Percentiles rank a stretch among this genome's conserved stretches.
Conservation (phyloP, 768 basidiomycete species). For the Pleurotus pulmonarius region DNA sequence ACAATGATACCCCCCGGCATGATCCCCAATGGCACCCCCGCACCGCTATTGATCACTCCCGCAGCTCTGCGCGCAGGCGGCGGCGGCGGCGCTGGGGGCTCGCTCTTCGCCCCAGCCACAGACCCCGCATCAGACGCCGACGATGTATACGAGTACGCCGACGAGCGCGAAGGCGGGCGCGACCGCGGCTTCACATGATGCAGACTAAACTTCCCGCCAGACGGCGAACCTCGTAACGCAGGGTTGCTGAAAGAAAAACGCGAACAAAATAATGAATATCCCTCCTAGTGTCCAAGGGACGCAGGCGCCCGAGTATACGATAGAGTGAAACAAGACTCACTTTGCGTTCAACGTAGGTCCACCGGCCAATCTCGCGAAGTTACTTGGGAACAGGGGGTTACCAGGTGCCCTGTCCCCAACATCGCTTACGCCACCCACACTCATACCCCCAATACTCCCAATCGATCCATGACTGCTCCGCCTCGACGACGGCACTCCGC, state of each 20-base stretch:
- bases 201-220: background rate
- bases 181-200: constrained; percentile 2
- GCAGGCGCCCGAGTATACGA: too few species aligned
- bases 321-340: constrained; percentile 20
- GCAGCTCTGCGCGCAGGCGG: background rate
- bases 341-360: constrained; percentile 62
- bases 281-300: too few species aligned
- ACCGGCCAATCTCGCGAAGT: constrained; percentile 64
- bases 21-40: constrained; percentile 1
- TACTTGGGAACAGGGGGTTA: constrained; percentile 78
- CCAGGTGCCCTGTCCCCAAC: constrained; percentile 68
- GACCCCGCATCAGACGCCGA: background rate
- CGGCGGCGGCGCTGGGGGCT: background rate
- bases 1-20: constrained; percentile 1
- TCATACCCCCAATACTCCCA: background rate
- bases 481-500: constrained; percentile 19
- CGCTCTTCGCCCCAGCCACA: background rate
- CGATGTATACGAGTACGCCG: background rate
- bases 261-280: too few species aligned
- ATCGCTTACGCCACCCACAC: background rate
- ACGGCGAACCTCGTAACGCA: background rate
- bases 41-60: constrained; percentile 1
- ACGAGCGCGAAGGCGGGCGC: background rate
- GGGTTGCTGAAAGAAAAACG: constrained; percentile 5
- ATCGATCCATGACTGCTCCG: constrained; percentile 22